These are phyloP conservation scores for Zoysia japonica DNA, from an alignment of 176 grass and related monocot genomes.

Conservation along the genomic window DNA sequence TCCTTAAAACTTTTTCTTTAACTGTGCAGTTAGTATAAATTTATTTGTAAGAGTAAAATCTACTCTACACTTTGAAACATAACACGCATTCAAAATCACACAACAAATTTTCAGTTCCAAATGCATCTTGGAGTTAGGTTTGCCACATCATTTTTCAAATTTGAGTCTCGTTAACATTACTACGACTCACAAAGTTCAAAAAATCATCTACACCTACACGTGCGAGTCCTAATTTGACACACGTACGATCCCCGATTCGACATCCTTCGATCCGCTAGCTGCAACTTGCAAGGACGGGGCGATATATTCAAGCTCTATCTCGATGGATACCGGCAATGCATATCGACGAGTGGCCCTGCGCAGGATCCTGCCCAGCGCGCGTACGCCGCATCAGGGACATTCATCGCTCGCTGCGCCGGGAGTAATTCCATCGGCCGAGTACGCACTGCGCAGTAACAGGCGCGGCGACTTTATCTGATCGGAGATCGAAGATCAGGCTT, in stretches of 20 bases:
- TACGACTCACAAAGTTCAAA: neutral
- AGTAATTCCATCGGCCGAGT: neutral
- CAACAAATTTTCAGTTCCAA: too few species aligned
- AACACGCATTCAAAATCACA: too few species aligned
- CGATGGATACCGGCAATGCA: neutral
- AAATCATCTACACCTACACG: neutral
- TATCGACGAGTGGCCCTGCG: constrained; percentile 10
- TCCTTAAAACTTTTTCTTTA: too few species aligned
- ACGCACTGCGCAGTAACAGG: neutral
- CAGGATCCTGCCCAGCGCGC: neutral
- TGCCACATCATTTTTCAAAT: neutral
- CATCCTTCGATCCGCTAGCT: neutral
- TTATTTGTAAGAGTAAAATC: too few species aligned
- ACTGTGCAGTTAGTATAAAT: too few species aligned
- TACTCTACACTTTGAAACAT: too few species aligned
- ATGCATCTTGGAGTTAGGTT: too few species aligned
- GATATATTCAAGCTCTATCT: too few species aligned
- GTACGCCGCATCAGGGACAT: neutral
- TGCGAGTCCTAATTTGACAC: neutral
- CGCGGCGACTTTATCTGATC: neutral
- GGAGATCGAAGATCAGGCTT: neutral
- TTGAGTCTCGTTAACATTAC: neutral
- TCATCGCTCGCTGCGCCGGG: neutral
- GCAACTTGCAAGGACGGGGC: neutral
- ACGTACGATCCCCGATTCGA: neutral